Evolutionary conservation across 192 early-diverging fungal genomes (phyloP).

Genomic region (Coemansia sp.): DNA sequence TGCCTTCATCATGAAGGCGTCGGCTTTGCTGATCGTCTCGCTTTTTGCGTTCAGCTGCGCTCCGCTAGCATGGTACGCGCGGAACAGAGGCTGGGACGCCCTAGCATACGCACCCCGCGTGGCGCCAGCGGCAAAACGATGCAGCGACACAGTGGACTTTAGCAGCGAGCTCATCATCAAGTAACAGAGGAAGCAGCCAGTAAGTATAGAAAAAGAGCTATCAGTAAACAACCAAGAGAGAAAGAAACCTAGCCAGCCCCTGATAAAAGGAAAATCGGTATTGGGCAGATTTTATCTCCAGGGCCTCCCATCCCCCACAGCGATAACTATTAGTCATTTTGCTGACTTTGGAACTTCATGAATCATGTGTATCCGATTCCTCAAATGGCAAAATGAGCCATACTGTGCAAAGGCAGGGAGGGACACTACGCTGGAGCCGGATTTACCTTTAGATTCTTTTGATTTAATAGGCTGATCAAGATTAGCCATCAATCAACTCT

Average conservation of each 20-base stretch:
- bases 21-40: slow-evolving; percentile 16
- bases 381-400: too few species aligned
- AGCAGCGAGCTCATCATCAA: not conserved
- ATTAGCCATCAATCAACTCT: not conserved
- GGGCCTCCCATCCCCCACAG: too few species aligned
- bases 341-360: not conserved
- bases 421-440: too few species aligned
- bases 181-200: not conserved
- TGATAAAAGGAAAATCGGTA: too few species aligned
- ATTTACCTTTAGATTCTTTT: too few species aligned
- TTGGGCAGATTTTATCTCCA: too few species aligned
- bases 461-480: not conserved
- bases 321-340: not conserved
- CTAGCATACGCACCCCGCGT: not conserved
- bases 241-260: slow-evolving; percentile 3
- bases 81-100: not conserved
- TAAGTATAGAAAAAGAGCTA: not conserved
- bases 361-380: too few species aligned
- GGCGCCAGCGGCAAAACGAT: not conserved
- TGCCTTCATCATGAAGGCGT: slow-evolving; percentile 70
- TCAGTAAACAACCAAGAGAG: slow-evolving; percentile 8
- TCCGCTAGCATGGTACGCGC: not conserved
- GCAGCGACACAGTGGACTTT: slow-evolving; percentile 5
- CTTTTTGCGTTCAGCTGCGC: not conserved
- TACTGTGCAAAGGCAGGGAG: too few species aligned